These are phyloP conservation scores for Trichoderma guizhouense DNA, from an alignment of 2,329 filamentous ascomycete species.

Conservation along the genomic window DNA sequence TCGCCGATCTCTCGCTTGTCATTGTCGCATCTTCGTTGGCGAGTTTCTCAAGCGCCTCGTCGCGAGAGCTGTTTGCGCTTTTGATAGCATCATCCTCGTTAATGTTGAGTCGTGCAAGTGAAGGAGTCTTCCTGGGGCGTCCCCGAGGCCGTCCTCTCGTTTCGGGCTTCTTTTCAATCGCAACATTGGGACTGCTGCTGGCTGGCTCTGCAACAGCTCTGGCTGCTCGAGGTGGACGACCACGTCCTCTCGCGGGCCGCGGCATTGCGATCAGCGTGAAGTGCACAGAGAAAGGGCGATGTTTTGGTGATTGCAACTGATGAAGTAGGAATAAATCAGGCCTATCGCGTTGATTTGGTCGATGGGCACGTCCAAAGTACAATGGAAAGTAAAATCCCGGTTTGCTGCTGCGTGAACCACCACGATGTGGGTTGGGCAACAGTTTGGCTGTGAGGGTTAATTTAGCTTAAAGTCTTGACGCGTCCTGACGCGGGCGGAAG, in stretches of 20 bases:
- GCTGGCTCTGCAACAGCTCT: slow-evolving; percentile 19
- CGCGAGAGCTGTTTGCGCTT: slow-evolving; percentile 30
- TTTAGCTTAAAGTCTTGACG: slow-evolving; percentile 26
- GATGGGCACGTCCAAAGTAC: background rate
- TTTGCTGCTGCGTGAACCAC: background rate
- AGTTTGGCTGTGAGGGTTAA: slow-evolving; percentile 16
- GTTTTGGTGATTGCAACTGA: background rate
- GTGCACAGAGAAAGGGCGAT: background rate
- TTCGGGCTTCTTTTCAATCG: slow-evolving; percentile 26
- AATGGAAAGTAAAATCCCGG: background rate
- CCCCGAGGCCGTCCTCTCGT: slow-evolving; percentile 22
- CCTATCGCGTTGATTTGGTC: background rate
- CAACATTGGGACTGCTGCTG: background rate
- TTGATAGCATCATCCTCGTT: slow-evolving; percentile 28
- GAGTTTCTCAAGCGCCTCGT: slow-evolving; percentile 37
- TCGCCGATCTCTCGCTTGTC: slow-evolving; percentile 25
- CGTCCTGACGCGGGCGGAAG: slow-evolving; percentile 28
- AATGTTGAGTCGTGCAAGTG: slow-evolving; percentile 20
- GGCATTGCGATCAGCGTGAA: slow-evolving; percentile 25
- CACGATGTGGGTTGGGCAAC: slow-evolving; percentile 6
- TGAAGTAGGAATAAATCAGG: background rate
- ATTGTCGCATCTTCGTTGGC: slow-evolving; percentile 35
- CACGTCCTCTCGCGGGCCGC: slow-evolving; percentile 30
- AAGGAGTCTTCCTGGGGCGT: slow-evolving; percentile 22
- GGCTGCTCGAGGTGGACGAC: slow-evolving; percentile 25